Conservation (phyloP, 2,329 filamentous ascomycete genomes). For the Ilyonectria destructans region DNA sequence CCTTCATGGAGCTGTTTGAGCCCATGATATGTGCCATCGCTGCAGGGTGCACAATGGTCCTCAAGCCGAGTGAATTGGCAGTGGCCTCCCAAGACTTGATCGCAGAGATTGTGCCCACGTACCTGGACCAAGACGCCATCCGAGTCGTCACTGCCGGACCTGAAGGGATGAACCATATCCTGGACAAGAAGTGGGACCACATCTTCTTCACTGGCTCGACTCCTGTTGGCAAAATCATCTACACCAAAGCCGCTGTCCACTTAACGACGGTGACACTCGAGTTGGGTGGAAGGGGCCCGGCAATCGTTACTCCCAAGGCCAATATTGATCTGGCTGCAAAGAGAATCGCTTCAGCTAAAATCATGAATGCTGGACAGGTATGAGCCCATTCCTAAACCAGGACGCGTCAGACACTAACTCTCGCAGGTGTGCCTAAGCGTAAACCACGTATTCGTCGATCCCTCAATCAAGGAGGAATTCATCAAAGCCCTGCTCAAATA, state of each 20-base stretch:
- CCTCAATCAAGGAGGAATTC: conserved; percentile 56
- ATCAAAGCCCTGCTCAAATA: conserved; percentile 53
- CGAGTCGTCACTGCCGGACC: conserved; percentile 56
- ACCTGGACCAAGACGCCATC: conserved; percentile 59
- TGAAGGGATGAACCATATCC: conserved; percentile 55
- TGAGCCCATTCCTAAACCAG: background rate
- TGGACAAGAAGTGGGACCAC: conserved; percentile 59
- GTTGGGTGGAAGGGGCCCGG: conserved; percentile 63
- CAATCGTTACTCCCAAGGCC: conserved; percentile 59
- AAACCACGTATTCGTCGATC: conserved; percentile 64
- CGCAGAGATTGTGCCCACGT: conserved; percentile 56
- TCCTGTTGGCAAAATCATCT: conserved; percentile 56
- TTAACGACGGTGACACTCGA: conserved; percentile 62
- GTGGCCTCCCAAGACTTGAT: conserved; percentile 55
- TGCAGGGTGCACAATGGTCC: conserved; percentile 58
- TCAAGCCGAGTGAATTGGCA: conserved; percentile 64
- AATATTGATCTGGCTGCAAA: conserved; percentile 61
- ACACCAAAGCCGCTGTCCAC: conserved; percentile 59
- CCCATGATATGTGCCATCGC: conserved; percentile 61
- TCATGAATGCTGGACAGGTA: conserved; percentile 44
- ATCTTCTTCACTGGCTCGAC: conserved; percentile 64
- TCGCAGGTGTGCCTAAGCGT: conserved; percentile 45
- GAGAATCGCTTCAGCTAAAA: conserved; percentile 60
- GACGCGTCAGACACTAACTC: background rate
- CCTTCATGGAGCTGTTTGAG: conserved; percentile 56